Evolutionary conservation across 176 grass and related monocot genomes (phyloP), one percentile per base, ranked within the genome.

Genomic region (Puya raimondii): DNA sequence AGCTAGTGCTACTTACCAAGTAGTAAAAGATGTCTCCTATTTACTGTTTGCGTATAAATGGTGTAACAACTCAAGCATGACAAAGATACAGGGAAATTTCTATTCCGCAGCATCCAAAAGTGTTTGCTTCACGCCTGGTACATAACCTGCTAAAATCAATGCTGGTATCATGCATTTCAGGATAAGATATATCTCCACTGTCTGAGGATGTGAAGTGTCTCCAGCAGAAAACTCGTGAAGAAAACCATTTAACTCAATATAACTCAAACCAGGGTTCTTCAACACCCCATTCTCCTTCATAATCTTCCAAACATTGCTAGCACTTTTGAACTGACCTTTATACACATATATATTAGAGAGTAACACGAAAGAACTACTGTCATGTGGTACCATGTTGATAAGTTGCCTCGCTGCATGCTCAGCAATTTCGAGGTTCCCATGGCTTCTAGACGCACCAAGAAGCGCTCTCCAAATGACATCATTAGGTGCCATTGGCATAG

Each of bases 401-500:
- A 75, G 73, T 12, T 47, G 48, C 48, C 61, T 75, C 18, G 63
- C 73, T 42, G 73, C 73, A 47, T 16, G 23, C 23, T 66, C 63
- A 1, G 73, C 73, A 52, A 75, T 66, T 6, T 66, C 63, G 13
- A 75, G n/a, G 48, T 75, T 66, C 50, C 73, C 25, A 12, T 65
- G 63, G 23, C 21, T 66, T 23, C 59, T 75, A 49, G 73, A 65
- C 66, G 73, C 73, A 52, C 73, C 73, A 42, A 75, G 63, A 47
- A 75, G 73, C 14, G 73, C 48, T 53, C 73, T 66, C 73, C 73
- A 75, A 20, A 75, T 50, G 10, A 75, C 66, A 23, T 75, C 73
- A 22, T 75, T 75, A 27, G 73, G 47, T 29, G 20, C 33, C 48
- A 75, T 17, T 20, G 73, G 73, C 73, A 75, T 75, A 49, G 10